phyloP scores from a whole-genome alignment of 106 monocot species.

The Ottelia alismoides region DNA sequence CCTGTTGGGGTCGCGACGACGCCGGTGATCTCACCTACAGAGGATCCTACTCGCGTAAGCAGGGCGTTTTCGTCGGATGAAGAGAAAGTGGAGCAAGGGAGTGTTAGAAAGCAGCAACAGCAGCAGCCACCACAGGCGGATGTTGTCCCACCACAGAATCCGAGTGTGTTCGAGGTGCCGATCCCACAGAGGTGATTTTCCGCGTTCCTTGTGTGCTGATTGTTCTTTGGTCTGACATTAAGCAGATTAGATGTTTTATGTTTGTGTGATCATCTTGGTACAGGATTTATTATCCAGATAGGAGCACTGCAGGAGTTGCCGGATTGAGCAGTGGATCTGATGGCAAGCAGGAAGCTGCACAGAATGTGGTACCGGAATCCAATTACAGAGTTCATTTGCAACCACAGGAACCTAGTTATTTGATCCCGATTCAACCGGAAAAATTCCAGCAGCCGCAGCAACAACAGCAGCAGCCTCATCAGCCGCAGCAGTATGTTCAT shows the following conservation, averaged over 20 bases:
- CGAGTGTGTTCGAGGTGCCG: neutral
- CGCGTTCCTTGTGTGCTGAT: too few species aligned
- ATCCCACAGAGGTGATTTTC: constrained; percentile 8
- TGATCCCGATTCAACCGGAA: constrained; percentile 11
- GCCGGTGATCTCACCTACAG: constrained; percentile 27
- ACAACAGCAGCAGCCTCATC: constrained; percentile 15
- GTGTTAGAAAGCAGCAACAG: constrained; percentile 8
- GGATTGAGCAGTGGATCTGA: constrained; percentile 1
- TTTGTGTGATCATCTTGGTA: neutral
- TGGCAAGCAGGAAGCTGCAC: constrained; percentile 10
- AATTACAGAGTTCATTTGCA: constrained; percentile 14
- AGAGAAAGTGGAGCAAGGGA: constrained; percentile 39
- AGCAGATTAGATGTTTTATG: neutral
- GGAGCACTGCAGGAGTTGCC: neutral
- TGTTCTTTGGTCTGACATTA: too few species aligned
- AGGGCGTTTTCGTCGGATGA: constrained; percentile 39
- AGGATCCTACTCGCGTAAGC: constrained; percentile 13
- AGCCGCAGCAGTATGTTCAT: constrained; percentile 36
- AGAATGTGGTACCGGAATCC: constrained; percentile 2
- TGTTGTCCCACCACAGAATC: constrained; percentile 8
- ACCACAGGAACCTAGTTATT: constrained; percentile 12
- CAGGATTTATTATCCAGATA: constrained; percentile 9
- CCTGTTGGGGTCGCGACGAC: constrained; percentile 1
- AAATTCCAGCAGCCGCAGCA: constrained; percentile 22
- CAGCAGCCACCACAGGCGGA: neutral